Base-by-base conservation (phyloP, 805 yeast species). In the Candida glaebosa region DNA sequence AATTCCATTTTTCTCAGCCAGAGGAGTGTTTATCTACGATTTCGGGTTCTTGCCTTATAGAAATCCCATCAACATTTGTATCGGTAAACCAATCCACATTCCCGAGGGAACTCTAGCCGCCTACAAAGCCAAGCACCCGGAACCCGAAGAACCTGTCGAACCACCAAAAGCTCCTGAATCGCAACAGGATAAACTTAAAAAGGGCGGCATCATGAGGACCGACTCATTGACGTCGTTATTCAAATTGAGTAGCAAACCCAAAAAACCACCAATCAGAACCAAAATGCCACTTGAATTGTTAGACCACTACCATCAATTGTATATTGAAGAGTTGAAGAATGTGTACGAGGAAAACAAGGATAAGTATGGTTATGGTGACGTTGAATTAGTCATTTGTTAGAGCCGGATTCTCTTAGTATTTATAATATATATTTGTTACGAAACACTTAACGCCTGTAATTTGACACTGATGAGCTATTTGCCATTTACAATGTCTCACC, bases 21-120 rank as follows among this genome's bases (percentile, higher is more conserved):
- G 98, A 34, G 97, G 98, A 0, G 71, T 93, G 1, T 90, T 91
- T 64, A 87, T 91, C 54, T 87, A 90, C 53, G 96, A 89, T 57
- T 87, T 85, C 65, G 99, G 99, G 0, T 64, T 93, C 22, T 62
- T 93, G 43, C 98, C 99, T 1, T 90, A 79, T 58, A 73, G 97
- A 49, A 76, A 82, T 40, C 87, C 87, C 2, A 82, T 93, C 41
- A 74, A 86, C 47, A 72, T 93, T 10, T 95, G 87, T 43, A 67
- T 80, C 25, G 95, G 95, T 0, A 65, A 62, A 17, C 90, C 95
- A 4, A 79, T 83, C 18, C 65, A 70, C 38, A 71, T 82, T 4
- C 84, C 87, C 3, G 49, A 55, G 5, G 61, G 62, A 12, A 50
- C 57, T n/a, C 43, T 68, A 22, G 56, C 51, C 40, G 66, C 63